phyloP scores from a whole-genome alignment of 2,329 filamentous ascomycete species.

The Alternaria burnsii region DNA sequence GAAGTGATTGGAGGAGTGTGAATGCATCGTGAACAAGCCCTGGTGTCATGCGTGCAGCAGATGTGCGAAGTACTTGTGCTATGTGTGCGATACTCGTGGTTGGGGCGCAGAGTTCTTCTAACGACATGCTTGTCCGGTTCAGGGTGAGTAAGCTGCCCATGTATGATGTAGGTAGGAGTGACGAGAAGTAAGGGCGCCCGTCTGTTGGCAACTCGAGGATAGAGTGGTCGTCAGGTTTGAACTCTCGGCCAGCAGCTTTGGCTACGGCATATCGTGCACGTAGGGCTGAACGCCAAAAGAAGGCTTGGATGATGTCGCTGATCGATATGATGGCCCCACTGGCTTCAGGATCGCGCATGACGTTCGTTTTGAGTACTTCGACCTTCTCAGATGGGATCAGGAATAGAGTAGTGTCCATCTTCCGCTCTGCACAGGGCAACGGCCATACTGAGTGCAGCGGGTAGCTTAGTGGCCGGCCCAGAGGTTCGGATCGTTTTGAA shows the following conservation, averaged over 20 bases:
- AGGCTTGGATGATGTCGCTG: conserved; percentile 54
- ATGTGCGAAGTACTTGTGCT: conserved; percentile 31
- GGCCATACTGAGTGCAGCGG: conserved; percentile 43
- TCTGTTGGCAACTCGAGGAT: conserved; percentile 48
- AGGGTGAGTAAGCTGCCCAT: conserved; percentile 42
- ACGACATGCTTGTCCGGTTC: conserved; percentile 34
- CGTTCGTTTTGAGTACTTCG: conserved; percentile 41
- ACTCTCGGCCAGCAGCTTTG: conserved; percentile 22
- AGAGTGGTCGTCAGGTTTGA: conserved; percentile 21
- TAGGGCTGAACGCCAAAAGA: conserved; percentile 52
- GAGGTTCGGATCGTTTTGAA: background rate
- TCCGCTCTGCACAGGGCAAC: conserved; percentile 34
- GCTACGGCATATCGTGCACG: conserved; percentile 48
- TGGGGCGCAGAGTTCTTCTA: conserved; percentile 31
- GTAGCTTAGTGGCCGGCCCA: conserved; percentile 29
- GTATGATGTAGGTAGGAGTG: conserved; percentile 34
- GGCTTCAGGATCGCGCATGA: conserved; percentile 29
- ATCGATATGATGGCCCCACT: conserved; percentile 40
- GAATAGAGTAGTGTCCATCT: conserved; percentile 44
- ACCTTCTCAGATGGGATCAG: conserved; percentile 43
- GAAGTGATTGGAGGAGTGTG: conserved; percentile 30
- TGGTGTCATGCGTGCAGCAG: conserved; percentile 33
- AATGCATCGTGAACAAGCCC: conserved; percentile 39
- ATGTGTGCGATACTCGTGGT: conserved; percentile 30
- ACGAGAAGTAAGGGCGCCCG: conserved; percentile 39